Conservation (phyloP, 331 rosid species). For the Malus hybrid region DNA sequence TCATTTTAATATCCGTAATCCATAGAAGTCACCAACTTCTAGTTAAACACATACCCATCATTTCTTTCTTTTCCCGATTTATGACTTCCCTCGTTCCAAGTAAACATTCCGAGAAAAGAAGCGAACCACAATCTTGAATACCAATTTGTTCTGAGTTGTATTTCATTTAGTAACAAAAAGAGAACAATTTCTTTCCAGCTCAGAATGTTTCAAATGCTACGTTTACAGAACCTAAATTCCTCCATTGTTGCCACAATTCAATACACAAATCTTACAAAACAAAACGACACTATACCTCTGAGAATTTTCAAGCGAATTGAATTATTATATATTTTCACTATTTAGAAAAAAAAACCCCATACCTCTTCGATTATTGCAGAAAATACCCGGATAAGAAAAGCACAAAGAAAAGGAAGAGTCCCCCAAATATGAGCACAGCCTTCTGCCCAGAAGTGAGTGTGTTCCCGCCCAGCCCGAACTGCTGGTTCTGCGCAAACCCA, state of each 20-base stretch:
- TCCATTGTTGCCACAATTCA: constrained; percentile 1
- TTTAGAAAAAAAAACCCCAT: background rate
- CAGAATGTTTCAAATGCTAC: no score
- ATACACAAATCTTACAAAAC: background rate
- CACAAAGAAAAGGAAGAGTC: constrained; percentile 57
- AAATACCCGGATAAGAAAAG: constrained; percentile 84
- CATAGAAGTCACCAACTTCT: no score
- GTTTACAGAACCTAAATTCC: background rate
- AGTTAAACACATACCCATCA: no score
- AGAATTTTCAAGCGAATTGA: constrained; percentile 13
- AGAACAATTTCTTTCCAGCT: no score
- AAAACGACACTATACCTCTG: background rate
- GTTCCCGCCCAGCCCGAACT: constrained; percentile 85
- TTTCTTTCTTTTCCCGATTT: background rate
- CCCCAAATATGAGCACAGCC: constrained; percentile 74
- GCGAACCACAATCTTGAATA: no score
- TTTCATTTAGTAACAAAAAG: no score
- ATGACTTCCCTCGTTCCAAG: background rate
- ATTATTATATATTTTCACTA: background rate
- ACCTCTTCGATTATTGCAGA: constrained; percentile 48
- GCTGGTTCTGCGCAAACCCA: constrained; percentile 96
- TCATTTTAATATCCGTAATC: no score
- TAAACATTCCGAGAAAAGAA: no score
- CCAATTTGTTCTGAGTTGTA: no score
- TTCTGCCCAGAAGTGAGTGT: constrained; percentile 87